Evolutionary conservation across 495 filamentous ascomycete species (phyloP).

Genomic region (Pseudevernia furfuracea): DNA sequence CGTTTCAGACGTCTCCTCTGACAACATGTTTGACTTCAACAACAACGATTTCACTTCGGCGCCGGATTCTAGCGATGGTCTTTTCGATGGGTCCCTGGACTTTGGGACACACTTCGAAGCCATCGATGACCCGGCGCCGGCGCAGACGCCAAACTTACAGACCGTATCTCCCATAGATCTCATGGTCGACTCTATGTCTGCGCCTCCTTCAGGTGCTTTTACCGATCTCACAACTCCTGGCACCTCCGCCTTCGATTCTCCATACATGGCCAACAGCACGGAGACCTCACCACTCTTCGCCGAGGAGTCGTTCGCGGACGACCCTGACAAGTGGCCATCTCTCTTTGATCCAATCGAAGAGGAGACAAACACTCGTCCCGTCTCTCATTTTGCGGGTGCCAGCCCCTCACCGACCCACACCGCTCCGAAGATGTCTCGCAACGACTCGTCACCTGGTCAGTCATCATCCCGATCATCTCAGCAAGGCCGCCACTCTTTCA

Average conservation of each 20-base stretch:
- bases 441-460: constrained; percentile 35
- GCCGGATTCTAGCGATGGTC: constrained; percentile 11
- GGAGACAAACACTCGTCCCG: constrained; percentile 35
- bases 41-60: constrained; percentile 5
- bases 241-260: constrained; percentile 61
- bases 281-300: constrained; percentile 68
- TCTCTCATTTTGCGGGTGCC: constrained; percentile 27
- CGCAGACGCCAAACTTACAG: constrained; percentile 27
- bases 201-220: constrained; percentile 74
- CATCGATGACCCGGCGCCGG: constrained; percentile 31
- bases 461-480: constrained; percentile 37
- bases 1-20: constrained; percentile 14
- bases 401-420: constrained; percentile 32
- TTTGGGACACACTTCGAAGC: constrained; percentile 15
- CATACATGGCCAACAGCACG: constrained; percentile 52
- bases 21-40: constrained; percentile 15
- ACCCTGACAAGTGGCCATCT: constrained; percentile 32
- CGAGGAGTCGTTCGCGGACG: constrained; percentile 57
- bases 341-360: constrained; percentile 28
- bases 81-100: constrained; percentile 15
- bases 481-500: constrained; percentile 49
- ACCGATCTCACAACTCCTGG: constrained; percentile 81
- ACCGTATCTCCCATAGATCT: constrained; percentile 87
- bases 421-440: constrained; percentile 37
- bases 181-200: constrained; percentile 61